phyloP scores from a whole-genome alignment of 768 basidiomycete species.

The Lactarius indigo region DNA sequence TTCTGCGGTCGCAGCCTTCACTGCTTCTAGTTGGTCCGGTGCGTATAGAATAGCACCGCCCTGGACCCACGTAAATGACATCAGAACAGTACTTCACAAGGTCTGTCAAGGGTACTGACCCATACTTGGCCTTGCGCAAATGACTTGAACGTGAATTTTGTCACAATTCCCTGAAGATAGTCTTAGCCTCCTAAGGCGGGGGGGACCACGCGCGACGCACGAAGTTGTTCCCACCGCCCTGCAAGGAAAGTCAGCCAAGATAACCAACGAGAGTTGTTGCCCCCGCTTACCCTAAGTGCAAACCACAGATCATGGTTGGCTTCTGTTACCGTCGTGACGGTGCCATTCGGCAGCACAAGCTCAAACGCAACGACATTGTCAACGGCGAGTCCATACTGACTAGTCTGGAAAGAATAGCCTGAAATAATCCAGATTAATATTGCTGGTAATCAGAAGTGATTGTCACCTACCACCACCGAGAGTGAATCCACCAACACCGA shows the following conservation, averaged over 20 bases:
- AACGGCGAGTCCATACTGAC: conserved; percentile 50
- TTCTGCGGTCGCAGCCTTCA: background rate
- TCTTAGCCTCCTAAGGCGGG: background rate
- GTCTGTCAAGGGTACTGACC: conserved; percentile 26
- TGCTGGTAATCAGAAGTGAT: background rate
- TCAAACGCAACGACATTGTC: conserved; percentile 51
- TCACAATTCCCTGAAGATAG: conserved; percentile 49
- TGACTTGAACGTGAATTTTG: conserved; percentile 49
- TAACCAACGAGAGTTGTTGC: background rate
- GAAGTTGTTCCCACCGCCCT: conserved; percentile 10
- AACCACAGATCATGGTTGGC: conserved; percentile 37
- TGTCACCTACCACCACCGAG: background rate
- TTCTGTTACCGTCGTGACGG: conserved; percentile 33
- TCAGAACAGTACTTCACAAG: background rate
- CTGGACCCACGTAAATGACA: background rate
- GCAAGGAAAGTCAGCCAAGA: conserved; percentile 52
- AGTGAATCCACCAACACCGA: background rate
- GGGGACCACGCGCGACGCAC: background rate
- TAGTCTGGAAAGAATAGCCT: conserved; percentile 60
- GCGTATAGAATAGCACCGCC: background rate
- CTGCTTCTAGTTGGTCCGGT: background rate
- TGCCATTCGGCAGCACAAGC: conserved; percentile 51
- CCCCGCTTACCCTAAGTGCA: conserved; percentile 33
- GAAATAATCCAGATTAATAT: background rate
- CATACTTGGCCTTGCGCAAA: conserved; percentile 39